Evolutionary conservation across 306 rosid species (phyloP).

Genomic region (Clitoria ternatea): DNA sequence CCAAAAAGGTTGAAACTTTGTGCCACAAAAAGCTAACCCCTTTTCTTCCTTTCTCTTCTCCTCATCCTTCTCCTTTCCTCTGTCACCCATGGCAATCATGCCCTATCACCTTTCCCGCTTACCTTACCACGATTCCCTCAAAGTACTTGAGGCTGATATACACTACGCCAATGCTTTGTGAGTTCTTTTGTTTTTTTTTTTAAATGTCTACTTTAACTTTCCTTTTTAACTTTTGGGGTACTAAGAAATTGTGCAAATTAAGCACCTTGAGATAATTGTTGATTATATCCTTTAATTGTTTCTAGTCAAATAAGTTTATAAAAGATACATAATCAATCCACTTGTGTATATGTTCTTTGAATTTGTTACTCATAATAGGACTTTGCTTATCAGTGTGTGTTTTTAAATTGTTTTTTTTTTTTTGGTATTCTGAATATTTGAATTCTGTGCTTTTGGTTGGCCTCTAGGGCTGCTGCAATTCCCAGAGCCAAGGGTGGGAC

Average conservation of each 20-base stretch:
- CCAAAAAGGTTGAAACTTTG: conserved; percentile 3
- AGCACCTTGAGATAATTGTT: background rate
- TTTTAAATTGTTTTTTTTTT: background rate
- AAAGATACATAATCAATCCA: background rate
- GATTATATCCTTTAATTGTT: background rate
- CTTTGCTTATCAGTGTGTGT: background rate
- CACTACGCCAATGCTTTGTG: conserved; percentile 91
- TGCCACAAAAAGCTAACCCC: background rate
- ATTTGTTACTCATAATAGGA: background rate
- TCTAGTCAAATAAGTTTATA: background rate
- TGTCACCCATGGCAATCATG: conserved; percentile 46
- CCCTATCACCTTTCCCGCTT: conserved; percentile 65
- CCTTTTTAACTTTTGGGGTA: background rate
- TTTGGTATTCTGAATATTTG: conserved; percentile 29
- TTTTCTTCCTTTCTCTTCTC: background rate
- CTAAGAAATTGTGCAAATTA: background rate
- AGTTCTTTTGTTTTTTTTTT: conserved; percentile 37
- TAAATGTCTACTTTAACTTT: too few relatives aligned
- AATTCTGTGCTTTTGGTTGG: conserved; percentile 22
- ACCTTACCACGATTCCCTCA: conserved; percentile 70
- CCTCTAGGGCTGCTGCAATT: conserved; percentile 82
- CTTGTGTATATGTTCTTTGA: background rate
- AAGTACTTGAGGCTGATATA: conserved; percentile 83
- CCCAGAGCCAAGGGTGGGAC: conserved; percentile 80
- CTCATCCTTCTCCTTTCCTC: background rate